Percentiles rank a stretch among this genome's conserved stretches.
Evolutionary conservation across 2,329 filamentous ascomycete species (phyloP).

Genomic region (Colletotrichum lindemuthianum): DNA sequence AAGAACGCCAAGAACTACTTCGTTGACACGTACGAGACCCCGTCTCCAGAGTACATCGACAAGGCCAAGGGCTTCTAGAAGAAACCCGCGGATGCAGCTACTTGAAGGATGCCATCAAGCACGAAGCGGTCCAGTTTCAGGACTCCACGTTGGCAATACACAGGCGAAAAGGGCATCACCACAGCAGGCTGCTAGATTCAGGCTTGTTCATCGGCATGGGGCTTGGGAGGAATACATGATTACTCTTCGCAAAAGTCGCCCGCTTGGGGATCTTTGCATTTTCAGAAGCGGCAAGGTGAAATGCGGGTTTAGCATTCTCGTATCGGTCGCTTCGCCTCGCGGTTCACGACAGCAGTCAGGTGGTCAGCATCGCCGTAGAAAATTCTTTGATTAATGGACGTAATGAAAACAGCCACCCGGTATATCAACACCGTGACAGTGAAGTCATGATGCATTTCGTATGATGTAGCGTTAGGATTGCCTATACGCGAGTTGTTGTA

Average conservation of each 20-base stretch:
- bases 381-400: not conserved
- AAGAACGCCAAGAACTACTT: constrained; percentile 84
- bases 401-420: not conserved
- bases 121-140: not conserved
- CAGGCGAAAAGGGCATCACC: not conserved
- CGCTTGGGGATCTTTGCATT: not conserved
- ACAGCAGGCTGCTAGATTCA: constrained; percentile 5
- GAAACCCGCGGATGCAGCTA: not conserved
- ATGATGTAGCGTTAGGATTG: not conserved
- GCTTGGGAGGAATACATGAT: constrained; percentile 19
- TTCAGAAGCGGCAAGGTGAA: not conserved
- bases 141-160: not conserved
- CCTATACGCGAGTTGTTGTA: constrained; percentile 23
- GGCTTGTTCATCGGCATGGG: constrained; percentile 15
- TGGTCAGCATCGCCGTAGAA: not conserved
- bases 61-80: constrained; percentile 64
- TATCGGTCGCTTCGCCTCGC: not conserved
- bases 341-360: not conserved
- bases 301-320: not conserved
- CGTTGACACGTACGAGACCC: constrained; percentile 77
- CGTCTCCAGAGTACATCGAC: constrained; percentile 76
- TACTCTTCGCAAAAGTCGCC: not conserved
- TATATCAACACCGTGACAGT: not conserved
- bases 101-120: no score
- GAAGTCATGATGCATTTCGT: constrained; percentile 20